phyloP scores from a whole-genome alignment of 495 filamentous ascomycete species.

The Cladorrhinum samala region DNA sequence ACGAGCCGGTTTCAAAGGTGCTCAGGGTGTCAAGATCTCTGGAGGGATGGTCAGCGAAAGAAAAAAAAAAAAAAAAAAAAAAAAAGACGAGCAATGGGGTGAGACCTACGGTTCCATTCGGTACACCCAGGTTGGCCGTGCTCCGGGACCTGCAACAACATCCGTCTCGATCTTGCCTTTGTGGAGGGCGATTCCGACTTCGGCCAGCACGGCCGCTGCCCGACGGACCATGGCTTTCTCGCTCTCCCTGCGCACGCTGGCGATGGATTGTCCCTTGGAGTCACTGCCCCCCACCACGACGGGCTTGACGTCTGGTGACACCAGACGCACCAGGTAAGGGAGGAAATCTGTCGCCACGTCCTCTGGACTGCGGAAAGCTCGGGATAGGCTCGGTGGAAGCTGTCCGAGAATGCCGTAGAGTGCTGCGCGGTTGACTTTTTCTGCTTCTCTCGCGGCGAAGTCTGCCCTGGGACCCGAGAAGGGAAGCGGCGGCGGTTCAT shows the following conservation, averaged over 20 bases:
- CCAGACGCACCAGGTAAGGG: slow-evolving; percentile 72
- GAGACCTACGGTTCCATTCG: slow-evolving; percentile 94
- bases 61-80: neutral
- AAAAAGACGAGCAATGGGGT: too few species aligned
- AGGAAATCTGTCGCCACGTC: slow-evolving; percentile 73
- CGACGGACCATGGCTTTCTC: slow-evolving; percentile 75
- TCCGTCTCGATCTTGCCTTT: slow-evolving; percentile 68
- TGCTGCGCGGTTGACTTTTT: slow-evolving; percentile 55
- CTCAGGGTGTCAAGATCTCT: slow-evolving; percentile 60
- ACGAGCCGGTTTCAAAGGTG: slow-evolving; percentile 51
- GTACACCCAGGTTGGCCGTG: slow-evolving; percentile 67
- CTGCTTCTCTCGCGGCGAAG: slow-evolving; percentile 67
- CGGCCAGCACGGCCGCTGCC: slow-evolving; percentile 72
- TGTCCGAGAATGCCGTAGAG: slow-evolving; percentile 47
- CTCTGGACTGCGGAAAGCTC: slow-evolving; percentile 70
- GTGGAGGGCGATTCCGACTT: slow-evolving; percentile 75
- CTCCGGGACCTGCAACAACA: slow-evolving; percentile 32
- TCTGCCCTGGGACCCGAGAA: slow-evolving; percentile 78
- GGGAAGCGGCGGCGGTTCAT: slow-evolving; percentile 55
- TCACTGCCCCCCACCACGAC: slow-evolving; percentile 75
- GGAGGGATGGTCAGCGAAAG: slow-evolving; percentile 2
- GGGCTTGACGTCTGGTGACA: slow-evolving; percentile 85
- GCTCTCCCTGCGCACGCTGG: slow-evolving; percentile 75
- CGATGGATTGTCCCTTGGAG: slow-evolving; percentile 54
- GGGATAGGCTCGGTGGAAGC: slow-evolving; percentile 56